Evolutionary conservation across 106 monocot species (phyloP), one percentile per base, ranked within the genome.

Genomic region (Triglochin maritima): DNA sequence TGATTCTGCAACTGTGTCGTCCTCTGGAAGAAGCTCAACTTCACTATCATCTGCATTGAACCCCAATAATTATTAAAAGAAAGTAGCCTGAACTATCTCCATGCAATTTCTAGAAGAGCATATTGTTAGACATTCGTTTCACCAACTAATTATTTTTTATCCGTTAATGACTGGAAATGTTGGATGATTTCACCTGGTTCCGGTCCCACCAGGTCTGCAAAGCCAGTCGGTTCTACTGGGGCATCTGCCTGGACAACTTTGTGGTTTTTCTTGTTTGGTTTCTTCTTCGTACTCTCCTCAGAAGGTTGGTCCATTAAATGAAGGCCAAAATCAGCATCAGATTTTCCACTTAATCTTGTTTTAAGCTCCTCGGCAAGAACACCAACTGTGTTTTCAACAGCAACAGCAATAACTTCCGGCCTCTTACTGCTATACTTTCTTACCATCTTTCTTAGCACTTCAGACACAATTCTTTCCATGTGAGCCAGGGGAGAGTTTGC

Each of bases 391-490:
- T 84, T 92, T 71, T 98, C 98, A 2, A 81, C 74, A 44, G 98
- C 98, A 81, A 88, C 56, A n/a, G 79, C 81, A 70, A 98, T 82
- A 47, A 98, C 92, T 69, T 98, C 98, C 65, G 98, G 98, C 55
- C 92, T 82, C 76, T 86, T 89, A 49, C 89, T 82, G 65, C 92
- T 92, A 64, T 98, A 92, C 74, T 89, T 98, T 52, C 92, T 81
- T 4, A 92, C 92, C 71, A 92, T 80, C 66, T 98, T 98, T 60
- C 92, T 82, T 50, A 98, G 49, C 43, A 92, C 82, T 73, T 98
- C 91, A 54, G 98, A 82, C 17, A 98, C 98, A 50, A 89, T 88
- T 50, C 85, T 63, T 81, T 98, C 98, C 85, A 92, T 84, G 84
- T 98, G 98, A 69, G 67, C 57, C 49, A 98, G 66, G 2, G 98